A percentile compares a stretch with the other conserved stretches of the same genome.
Conservation (phyloP, 345 rosid genomes). For the Capsella bursapastoris region DNA sequence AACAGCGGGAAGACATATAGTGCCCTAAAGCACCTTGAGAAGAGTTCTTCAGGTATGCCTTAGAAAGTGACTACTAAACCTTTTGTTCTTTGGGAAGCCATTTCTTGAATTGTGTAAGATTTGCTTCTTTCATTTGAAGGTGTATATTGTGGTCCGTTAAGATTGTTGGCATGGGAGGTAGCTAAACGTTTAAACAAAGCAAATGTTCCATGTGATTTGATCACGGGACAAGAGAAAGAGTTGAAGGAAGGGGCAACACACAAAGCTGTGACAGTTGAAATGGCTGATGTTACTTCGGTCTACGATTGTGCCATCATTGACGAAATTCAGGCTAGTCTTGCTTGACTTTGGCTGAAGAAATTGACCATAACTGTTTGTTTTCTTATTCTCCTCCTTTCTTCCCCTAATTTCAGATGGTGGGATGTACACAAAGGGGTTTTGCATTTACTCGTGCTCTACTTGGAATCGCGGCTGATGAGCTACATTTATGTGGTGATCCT, state of each 20-base stretch:
- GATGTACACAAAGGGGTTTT: conserved; percentile 80
- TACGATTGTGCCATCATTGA: conserved; percentile 87
- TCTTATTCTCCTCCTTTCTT: conserved; percentile 5
- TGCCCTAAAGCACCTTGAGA: conserved; percentile 76
- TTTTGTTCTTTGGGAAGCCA: neutral
- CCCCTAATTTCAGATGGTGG: conserved; percentile 66
- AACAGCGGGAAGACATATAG: conserved; percentile 92
- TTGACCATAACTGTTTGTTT: neutral
- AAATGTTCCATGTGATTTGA: conserved; percentile 83
- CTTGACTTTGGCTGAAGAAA: conserved; percentile 1
- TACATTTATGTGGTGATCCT: conserved; percentile 95
- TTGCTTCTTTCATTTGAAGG: conserved; percentile 52
- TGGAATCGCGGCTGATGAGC: conserved; percentile 83
- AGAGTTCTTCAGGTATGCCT: conserved; percentile 77
- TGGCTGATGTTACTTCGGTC: conserved; percentile 75
- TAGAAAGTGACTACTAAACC: conserved; percentile 14
- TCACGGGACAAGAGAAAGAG: conserved; percentile 93
- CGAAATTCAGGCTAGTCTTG: conserved; percentile 77
- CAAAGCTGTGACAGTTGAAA: conserved; percentile 92
- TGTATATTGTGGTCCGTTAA: conserved; percentile 93
- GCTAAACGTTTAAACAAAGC: conserved; percentile 85
- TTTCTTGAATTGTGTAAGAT: conserved; percentile 12
- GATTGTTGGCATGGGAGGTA: conserved; percentile 97
- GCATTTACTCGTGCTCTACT: conserved; percentile 92
- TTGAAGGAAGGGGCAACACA: conserved; percentile 89